These are phyloP conservation scores for Colletotrichum chrysophilum DNA, from an alignment of 2,329 filamentous ascomycete species.

Conservation along the genomic window DNA sequence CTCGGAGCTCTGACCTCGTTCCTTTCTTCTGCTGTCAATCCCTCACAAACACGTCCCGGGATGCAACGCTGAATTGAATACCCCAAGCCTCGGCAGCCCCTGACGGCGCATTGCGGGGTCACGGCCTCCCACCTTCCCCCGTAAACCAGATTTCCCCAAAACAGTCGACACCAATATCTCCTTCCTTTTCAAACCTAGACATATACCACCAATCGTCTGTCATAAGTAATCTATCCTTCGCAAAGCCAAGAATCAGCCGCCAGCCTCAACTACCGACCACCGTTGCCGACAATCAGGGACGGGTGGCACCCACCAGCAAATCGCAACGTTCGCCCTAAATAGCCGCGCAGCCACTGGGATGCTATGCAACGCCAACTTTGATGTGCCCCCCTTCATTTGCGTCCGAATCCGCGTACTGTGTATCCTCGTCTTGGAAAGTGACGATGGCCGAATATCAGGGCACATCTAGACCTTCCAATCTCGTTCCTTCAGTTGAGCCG, in stretches of 20 bases:
- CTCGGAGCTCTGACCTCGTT: neutral
- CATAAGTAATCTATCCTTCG: neutral
- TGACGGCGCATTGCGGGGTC: neutral
- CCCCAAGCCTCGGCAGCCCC: neutral
- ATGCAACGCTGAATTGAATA: neutral
- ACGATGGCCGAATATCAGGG: neutral
- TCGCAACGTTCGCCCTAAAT: neutral
- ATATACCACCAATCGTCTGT: neutral
- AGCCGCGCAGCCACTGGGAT: neutral
- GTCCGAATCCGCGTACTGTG: neutral
- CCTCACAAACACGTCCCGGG: neutral
- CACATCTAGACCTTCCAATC: neutral
- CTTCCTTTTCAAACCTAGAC: neutral
- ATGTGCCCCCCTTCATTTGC: neutral
- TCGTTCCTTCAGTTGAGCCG: neutral
- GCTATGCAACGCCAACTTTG: neutral
- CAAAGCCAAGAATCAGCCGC: neutral
- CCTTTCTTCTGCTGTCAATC: neutral
- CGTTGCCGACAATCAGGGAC: neutral
- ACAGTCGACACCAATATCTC: neutral
- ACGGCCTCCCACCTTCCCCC: neutral
- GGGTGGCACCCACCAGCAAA: neutral
- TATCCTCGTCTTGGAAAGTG: neutral
- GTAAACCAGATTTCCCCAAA: neutral
- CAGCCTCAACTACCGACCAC: neutral